A percentile compares a stretch with the other conserved stretches of the same genome.
These are phyloP conservation scores for Sphaerulina vaccinii DNA, from an alignment of 2,329 filamentous ascomycete genomes.

Conservation along the genomic window DNA sequence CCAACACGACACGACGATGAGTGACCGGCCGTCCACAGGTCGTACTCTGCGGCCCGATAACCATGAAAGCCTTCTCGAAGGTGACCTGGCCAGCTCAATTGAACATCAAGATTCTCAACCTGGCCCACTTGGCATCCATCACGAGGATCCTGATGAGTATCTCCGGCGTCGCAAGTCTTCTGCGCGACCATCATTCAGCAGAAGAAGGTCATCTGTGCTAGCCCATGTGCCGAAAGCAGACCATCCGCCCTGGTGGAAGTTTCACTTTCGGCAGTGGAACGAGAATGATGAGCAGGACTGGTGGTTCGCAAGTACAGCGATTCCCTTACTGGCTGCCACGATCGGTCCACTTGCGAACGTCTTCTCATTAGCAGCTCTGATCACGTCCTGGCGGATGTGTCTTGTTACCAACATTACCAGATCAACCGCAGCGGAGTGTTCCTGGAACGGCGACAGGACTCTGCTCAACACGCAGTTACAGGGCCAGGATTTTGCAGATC, in stretches of 20 bases:
- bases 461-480: slow-evolving; percentile 49
- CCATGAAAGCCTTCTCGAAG: too few relatives aligned
- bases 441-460: slow-evolving; percentile 25
- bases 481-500: slow-evolving; percentile 63
- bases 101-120: too few relatives aligned
- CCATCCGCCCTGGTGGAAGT: slow-evolving; percentile 26
- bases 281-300: slow-evolving; percentile 37
- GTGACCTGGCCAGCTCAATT: too few relatives aligned
- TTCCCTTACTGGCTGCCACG: slow-evolving; percentile 71
- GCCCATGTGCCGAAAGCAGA: slow-evolving; percentile 13
- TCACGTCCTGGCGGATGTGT: slow-evolving; percentile 71
- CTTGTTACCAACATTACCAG: slow-evolving; percentile 47
- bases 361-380: slow-evolving; percentile 83
- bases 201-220: slow-evolving; percentile 18
- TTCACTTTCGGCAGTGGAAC: slow-evolving; percentile 33
- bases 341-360: slow-evolving; percentile 84
- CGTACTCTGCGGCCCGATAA: too few relatives aligned
- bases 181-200: slow-evolving; percentile 4
- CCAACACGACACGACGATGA: too few relatives aligned
- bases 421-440: slow-evolving; percentile 39
- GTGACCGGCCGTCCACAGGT: too few relatives aligned
- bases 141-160: slow-evolving; percentile 13
- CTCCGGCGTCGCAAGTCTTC: slow-evolving; percentile 20
- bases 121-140: slow-evolving; percentile 16
- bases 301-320: slow-evolving; percentile 40